phyloP scores from a whole-genome alignment of 2,329 filamentous ascomycete species.

The Cercospora nicotianae region DNA sequence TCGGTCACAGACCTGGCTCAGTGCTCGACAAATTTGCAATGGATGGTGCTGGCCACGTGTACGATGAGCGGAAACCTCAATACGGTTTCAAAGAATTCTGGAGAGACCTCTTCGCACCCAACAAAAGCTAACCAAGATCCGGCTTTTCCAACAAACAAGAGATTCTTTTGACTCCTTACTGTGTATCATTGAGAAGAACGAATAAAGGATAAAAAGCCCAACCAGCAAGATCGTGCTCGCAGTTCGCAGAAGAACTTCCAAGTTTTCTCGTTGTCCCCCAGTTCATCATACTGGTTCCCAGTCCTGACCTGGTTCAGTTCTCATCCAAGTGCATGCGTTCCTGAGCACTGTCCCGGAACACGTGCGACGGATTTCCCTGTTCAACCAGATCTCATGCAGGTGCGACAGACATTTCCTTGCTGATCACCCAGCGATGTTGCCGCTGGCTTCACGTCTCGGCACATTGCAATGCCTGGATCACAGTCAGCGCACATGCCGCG shows the following conservation, averaged over 20 bases:
- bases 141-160: background rate
- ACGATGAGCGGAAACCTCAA: conserved; percentile 71
- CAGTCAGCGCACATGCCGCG: background rate
- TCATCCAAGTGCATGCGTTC: background rate
- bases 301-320: background rate
- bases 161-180: background rate
- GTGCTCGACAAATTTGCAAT: conserved; percentile 64
- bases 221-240: background rate
- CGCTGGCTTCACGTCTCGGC: background rate
- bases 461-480: background rate
- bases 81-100: conserved; percentile 91
- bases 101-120: conserved; percentile 68
- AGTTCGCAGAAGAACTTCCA: background rate
- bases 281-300: background rate
- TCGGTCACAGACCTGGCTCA: conserved; percentile 50
- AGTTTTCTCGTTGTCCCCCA: background rate
- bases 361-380: background rate
- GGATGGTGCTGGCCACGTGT: conserved; percentile 58
- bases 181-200: background rate
- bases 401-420: background rate
- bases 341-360: background rate
- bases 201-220: background rate
- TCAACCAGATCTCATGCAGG: background rate
- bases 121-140: conserved; percentile 12
- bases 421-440: background rate